Evolutionary conservation across 208 protist species (phyloP).

Genomic region (Histomonas meleagridis): DNA sequence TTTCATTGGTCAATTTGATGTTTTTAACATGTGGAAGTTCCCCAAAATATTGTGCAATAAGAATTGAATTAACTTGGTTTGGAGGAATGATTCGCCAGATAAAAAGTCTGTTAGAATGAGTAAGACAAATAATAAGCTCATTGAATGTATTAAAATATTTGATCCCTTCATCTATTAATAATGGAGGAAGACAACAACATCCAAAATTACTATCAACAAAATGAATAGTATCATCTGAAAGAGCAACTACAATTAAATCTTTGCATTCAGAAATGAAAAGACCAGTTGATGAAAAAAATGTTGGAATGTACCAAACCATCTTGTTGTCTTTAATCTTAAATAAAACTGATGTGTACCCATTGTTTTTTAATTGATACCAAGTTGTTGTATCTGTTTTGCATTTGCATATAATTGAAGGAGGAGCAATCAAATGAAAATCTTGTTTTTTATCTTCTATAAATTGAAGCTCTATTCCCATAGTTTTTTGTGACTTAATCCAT

Average conservation of each 20-base stretch:
- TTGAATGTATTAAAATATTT: background rate
- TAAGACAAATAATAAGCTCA: background rate
- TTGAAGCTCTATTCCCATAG: too few relatives aligned
- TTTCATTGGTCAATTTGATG: background rate
- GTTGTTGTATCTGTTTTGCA: too few relatives aligned
- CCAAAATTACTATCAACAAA: background rate
- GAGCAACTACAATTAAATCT: background rate
- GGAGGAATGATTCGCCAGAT: background rate
- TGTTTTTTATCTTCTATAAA: too few relatives aligned
- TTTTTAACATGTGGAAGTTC: background rate
- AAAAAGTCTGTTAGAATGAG: background rate
- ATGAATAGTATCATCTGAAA: background rate
- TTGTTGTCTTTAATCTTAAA: too few relatives aligned
- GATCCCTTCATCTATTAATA: background rate
- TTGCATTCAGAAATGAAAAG: too few relatives aligned
- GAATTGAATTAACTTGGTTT: background rate
- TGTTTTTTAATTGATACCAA: too few relatives aligned
- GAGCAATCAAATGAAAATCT: too few relatives aligned
- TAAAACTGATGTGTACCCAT: too few relatives aligned
- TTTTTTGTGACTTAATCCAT: too few relatives aligned
- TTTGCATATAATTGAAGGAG: too few relatives aligned
- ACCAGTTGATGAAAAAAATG: too few relatives aligned
- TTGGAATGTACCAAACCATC: too few relatives aligned
- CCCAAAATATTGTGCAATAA: background rate
- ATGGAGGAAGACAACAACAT: background rate